phyloP scores from a whole-genome alignment of 352 stramenopile species.

The Pythium insidiosum region DNA sequence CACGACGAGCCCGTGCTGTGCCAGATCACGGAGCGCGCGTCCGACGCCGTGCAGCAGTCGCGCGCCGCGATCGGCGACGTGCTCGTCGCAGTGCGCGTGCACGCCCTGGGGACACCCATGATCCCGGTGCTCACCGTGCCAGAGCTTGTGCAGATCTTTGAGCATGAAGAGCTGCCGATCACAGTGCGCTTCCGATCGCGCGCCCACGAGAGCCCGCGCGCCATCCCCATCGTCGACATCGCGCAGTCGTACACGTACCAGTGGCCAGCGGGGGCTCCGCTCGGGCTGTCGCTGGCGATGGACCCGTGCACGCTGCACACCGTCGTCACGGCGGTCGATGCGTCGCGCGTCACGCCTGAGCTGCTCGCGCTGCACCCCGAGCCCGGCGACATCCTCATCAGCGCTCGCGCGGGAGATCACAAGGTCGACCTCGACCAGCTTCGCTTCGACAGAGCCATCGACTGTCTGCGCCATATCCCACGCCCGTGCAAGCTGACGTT shows the following conservation, averaged over 20 bases:
- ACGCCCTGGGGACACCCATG: slow-evolving; percentile 12
- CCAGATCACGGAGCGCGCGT: slow-evolving; percentile 30
- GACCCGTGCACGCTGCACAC: slow-evolving; percentile 59
- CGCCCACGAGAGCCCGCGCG: slow-evolving; percentile 24
- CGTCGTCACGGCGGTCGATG: slow-evolving; percentile 41
- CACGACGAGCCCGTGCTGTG: slow-evolving; percentile 44
- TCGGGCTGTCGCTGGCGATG: slow-evolving; percentile 61
- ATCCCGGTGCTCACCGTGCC: slow-evolving; percentile 24
- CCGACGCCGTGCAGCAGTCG: slow-evolving; percentile 30
- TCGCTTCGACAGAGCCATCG: slow-evolving; percentile 66
- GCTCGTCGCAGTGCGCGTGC: slow-evolving; percentile 36
- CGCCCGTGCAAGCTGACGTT: slow-evolving; percentile 58
- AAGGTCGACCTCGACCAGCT: slow-evolving; percentile 38
- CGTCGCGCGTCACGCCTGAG: slow-evolving; percentile 30
- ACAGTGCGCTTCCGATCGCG: slow-evolving; percentile 46
- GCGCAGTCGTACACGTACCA: slow-evolving; percentile 30
- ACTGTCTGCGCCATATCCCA: slow-evolving; percentile 35
- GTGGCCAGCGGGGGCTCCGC: slow-evolving; percentile 25
- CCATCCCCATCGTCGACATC: slow-evolving; percentile 18
- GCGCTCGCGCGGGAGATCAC: slow-evolving; percentile 19
- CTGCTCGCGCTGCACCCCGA: slow-evolving; percentile 32
- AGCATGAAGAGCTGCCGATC: slow-evolving; percentile 28
- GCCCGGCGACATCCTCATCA: slow-evolving; percentile 60
- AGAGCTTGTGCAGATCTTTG: slow-evolving; percentile 30
- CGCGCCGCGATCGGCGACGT: slow-evolving; percentile 39